These are phyloP conservation scores for Ogataea polymorpha DNA, from an alignment of 805 yeast species.

Conservation along the genomic window DNA sequence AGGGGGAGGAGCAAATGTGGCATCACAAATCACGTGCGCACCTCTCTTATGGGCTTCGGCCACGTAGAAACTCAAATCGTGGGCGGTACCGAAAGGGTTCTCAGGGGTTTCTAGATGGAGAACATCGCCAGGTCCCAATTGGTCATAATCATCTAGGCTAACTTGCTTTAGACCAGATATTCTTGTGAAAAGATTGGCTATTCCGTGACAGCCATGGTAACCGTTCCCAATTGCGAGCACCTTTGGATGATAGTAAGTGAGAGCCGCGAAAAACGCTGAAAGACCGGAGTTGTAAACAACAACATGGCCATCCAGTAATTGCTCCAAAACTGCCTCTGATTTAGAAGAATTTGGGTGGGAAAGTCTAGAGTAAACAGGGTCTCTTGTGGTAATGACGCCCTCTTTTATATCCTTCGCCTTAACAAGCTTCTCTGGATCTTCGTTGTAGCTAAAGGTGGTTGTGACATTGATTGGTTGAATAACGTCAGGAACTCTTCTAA, in stretches of 20 bases:
- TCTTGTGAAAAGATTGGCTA: constrained; percentile 59
- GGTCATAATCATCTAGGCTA: constrained; percentile 49
- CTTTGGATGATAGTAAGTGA: constrained; percentile 71
- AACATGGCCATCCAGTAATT: constrained; percentile 59
- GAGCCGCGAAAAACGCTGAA: constrained; percentile 73
- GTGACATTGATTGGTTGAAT: constrained; percentile 80
- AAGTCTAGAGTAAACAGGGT: constrained; percentile 64
- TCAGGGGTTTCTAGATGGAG: constrained; percentile 86
- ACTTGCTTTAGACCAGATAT: constrained; percentile 54
- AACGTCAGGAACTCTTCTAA: constrained; percentile 58
- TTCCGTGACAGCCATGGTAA: constrained; percentile 82
- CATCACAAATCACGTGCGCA: constrained; percentile 69
- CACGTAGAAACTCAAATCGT: constrained; percentile 62
- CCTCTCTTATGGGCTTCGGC: constrained; percentile 73
- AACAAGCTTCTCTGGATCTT: constrained; percentile 53
- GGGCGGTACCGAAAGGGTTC: constrained; percentile 73
- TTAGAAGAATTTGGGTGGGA: constrained; percentile 71
- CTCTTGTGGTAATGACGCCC: constrained; percentile 21
- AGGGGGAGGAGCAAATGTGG: constrained; percentile 95
- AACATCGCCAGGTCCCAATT: constrained; percentile 59
- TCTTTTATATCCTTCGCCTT: constrained; percentile 38
- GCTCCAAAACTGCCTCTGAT: constrained; percentile 61
- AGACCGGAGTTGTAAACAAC: constrained; percentile 77
- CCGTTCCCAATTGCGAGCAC: constrained; percentile 69
- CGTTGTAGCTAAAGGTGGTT: constrained; percentile 70